These are phyloP conservation scores for Lagerstroemia speciosa DNA, from an alignment of 345 rosid genomes.

Conservation along the genomic window DNA sequence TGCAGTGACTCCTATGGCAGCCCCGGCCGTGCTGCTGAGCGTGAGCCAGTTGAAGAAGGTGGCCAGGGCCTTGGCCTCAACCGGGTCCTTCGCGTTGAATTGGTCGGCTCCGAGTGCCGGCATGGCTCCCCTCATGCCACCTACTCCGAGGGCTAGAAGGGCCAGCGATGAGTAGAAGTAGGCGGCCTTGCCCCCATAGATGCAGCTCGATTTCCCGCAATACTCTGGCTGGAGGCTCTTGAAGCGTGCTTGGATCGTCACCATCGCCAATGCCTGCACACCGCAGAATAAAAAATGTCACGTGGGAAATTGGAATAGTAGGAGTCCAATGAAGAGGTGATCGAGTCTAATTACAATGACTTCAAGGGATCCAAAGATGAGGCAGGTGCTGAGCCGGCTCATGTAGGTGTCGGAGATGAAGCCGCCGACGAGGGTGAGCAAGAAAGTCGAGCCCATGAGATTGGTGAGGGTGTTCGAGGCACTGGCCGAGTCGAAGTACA, in stretches of 20 bases:
- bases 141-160: slow-evolving; percentile 35
- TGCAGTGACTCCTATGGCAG: slow-evolving; percentile 35
- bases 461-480: slow-evolving; percentile 46
- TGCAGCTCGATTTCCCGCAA: slow-evolving; percentile 24
- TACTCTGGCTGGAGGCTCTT: slow-evolving; percentile 28
- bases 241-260: slow-evolving; percentile 40
- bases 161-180: slow-evolving; percentile 28
- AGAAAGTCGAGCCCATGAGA: slow-evolving; percentile 43
- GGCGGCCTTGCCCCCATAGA: slow-evolving; percentile 25
- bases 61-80: slow-evolving; percentile 30
- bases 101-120: slow-evolving; percentile 52
- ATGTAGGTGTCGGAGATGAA: slow-evolving; percentile 49
- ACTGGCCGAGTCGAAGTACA: slow-evolving; percentile 23
- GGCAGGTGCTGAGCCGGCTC: slow-evolving; percentile 24
- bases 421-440: slow-evolving; percentile 45
- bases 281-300: not conserved
- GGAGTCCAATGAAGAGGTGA: no score
- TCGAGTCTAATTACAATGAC: slow-evolving; percentile 18
- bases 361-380: slow-evolving; percentile 37
- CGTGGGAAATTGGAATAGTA: no score
- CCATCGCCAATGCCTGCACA: slow-evolving; percentile 34
- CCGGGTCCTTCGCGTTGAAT: slow-evolving; percentile 32
- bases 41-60: slow-evolving; percentile 36
- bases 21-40: slow-evolving; percentile 28
- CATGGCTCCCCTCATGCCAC: slow-evolving; percentile 35